Evolutionary conservation across 2,329 filamentous ascomycete species (phyloP).

Genomic region (Hortaea sp.): DNA sequence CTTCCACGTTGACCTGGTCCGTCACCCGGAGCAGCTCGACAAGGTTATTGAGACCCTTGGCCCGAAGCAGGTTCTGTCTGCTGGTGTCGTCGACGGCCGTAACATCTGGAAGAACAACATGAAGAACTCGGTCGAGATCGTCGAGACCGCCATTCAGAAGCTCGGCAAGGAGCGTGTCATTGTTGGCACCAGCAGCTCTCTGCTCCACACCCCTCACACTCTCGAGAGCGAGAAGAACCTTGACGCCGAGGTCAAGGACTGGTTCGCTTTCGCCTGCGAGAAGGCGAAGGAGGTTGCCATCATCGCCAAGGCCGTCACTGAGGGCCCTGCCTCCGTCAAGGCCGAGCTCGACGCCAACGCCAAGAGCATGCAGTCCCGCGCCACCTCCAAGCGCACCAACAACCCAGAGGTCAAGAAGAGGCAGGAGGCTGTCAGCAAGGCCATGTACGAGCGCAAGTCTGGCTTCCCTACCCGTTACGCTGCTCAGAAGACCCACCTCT

Average conservation of each 20-base stretch:
- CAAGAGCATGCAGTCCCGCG: slow-evolving; percentile 83
- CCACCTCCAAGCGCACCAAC: slow-evolving; percentile 90
- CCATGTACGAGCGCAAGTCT: slow-evolving; percentile 88
- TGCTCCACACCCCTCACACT: slow-evolving; percentile 97
- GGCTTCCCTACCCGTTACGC: slow-evolving; percentile 75
- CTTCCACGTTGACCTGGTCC: slow-evolving; percentile 91
- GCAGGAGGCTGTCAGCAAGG: slow-evolving; percentile 72
- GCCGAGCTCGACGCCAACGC: slow-evolving; percentile 93
- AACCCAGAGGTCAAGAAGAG: slow-evolving; percentile 95
- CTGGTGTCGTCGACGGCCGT: slow-evolving; percentile 93
- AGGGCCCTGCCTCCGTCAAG: slow-evolving; percentile 76
- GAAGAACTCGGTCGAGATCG: slow-evolving; percentile 82
- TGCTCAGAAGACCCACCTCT: slow-evolving; percentile 84
- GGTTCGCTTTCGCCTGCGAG: slow-evolving; percentile 97
- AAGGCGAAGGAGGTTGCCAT: slow-evolving; percentile 84
- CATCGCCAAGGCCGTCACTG: slow-evolving; percentile 94
- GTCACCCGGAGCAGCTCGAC: slow-evolving; percentile 95
- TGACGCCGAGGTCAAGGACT: slow-evolving; percentile 82
- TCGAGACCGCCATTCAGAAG: slow-evolving; percentile 86
- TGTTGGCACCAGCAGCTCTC: slow-evolving; percentile 91
- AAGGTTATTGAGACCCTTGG: slow-evolving; percentile 74
- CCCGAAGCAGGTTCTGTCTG: slow-evolving; percentile 81
- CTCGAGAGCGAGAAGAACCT: slow-evolving; percentile 98
- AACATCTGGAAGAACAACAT: slow-evolving; percentile 99
- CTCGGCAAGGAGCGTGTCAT: slow-evolving; percentile 96